Conservation (phyloP, 2,329 filamentous ascomycete species). For the Calonectria pseudoturangicola region DNA sequence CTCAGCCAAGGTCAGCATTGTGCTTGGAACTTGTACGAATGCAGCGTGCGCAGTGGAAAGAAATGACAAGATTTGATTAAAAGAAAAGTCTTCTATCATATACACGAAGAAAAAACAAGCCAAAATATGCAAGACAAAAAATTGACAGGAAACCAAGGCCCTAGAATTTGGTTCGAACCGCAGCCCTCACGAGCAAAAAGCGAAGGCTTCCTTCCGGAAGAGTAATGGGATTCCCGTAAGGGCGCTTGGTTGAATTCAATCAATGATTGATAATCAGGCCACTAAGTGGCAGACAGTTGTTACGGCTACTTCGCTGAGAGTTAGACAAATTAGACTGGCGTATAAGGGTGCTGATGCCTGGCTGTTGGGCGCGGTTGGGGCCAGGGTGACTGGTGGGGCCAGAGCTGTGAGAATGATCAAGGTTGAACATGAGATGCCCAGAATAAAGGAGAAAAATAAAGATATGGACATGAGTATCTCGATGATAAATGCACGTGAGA, state of each 20-base stretch:
- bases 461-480: too few species aligned
- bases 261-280: too few species aligned
- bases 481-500: too few species aligned
- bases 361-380: not conserved
- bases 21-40: not conserved
- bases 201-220: slow-evolving; percentile 23
- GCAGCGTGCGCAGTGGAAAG: not conserved
- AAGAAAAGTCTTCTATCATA: not conserved
- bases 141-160: not conserved
- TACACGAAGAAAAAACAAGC: not conserved
- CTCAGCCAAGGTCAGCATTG: not conserved
- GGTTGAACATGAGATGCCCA: too few species aligned
- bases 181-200: slow-evolving; percentile 8
- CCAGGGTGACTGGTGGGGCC: too few species aligned
- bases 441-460: too few species aligned
- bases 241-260: too few species aligned
- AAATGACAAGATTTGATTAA: not conserved
- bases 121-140: not conserved
- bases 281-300: too few species aligned
- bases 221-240: not conserved
- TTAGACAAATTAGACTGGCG: not conserved
- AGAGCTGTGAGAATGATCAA: too few species aligned
- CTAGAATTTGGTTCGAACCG: slow-evolving; percentile 7
- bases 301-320: slow-evolving; percentile 15
- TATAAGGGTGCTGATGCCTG: not conserved